These are phyloP conservation scores for Athelia sp. DNA, from an alignment of 1,284 basidiomycete species.

Conservation along the genomic window DNA sequence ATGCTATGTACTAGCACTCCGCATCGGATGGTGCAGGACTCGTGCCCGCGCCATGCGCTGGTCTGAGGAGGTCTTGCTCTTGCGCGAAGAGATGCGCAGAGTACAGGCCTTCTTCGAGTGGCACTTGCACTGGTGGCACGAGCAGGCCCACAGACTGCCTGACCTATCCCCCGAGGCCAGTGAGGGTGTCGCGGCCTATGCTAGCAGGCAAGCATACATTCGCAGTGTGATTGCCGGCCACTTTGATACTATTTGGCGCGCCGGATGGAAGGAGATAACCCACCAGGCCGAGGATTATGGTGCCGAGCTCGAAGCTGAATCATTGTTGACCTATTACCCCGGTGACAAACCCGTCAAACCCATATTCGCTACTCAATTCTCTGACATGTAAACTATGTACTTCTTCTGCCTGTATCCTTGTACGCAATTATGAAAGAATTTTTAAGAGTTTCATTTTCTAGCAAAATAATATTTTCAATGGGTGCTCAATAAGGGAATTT, in stretches of 20 bases:
- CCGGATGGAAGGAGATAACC: no score
- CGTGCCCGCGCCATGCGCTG: constrained; percentile 13
- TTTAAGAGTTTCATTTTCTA: no score
- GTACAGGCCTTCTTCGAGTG: constrained; percentile 10
- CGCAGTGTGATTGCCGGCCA: background rate
- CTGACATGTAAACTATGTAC: no score
- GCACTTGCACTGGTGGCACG: constrained; percentile 14
- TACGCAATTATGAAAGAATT: no score
- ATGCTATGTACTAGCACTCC: constrained; percentile 10
- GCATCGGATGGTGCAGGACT: constrained; percentile 18
- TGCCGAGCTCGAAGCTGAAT: no score
- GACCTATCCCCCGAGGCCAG: background rate
- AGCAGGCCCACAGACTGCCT: background rate
- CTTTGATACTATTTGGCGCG: background rate
- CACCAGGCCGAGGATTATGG: no score
- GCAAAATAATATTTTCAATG: no score
- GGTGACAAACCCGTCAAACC: no score
- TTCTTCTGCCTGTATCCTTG: no score
- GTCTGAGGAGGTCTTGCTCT: constrained; percentile 13
- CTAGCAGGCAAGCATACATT: background rate
- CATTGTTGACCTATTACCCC: no score
- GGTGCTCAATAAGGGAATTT: no score
- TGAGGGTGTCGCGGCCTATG: background rate
- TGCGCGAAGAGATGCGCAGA: constrained; percentile 18
- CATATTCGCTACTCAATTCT: no score